Base-by-base conservation (phyloP, 2,329 filamentous ascomycete species). In the Clonostachys sp. region DNA sequence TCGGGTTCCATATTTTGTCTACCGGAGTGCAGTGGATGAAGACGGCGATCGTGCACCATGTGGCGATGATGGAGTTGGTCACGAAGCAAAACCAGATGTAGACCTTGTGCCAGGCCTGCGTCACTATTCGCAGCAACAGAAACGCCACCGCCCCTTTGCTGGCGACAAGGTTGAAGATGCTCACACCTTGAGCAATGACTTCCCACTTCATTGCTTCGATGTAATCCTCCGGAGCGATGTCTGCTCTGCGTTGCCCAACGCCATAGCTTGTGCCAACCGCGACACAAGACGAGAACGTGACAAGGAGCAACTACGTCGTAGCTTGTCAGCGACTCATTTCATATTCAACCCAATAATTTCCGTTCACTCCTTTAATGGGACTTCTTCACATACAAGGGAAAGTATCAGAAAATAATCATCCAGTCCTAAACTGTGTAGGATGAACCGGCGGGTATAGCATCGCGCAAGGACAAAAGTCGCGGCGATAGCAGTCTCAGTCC, bases 31-130 rank as follows among this genome's bases (percentile, higher is more conserved):
- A 61, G 34, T 54, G 54, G 9, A 61, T 51, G 52, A 60, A 62
- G 13, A 55, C 51, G 17, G 61, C 53, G 3, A 60, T 41, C 12
- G 56, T 54, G 33, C 45, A 51, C 30, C 54, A 16, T 3, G 55
- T 52, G 38, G 56, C 47, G 17, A 56, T 41, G 30, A 58, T 43
- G 51, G 61, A 60, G 41, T 57, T 53, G 5, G 51, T 52, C 35
- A 53, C 41, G 8, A 62, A 48, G 54, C 57, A 60, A 12, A 53
- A 50, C 60, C 60, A 63, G 38, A 63, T 50, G 17, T 58, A 24
- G 9, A 45, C 43, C 41, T 49, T 51, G 51, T 59, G 57, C 48
- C 54, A 54, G 14, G 44, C 47, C 16, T 57, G 53, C 12, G 46
- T 47, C 17, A 61, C 51, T 42, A 61, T 53, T 35, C 61, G 61